Base-by-base conservation (phyloP, 169 alveolate species). In the Cryptosporidium parvum region DNA sequence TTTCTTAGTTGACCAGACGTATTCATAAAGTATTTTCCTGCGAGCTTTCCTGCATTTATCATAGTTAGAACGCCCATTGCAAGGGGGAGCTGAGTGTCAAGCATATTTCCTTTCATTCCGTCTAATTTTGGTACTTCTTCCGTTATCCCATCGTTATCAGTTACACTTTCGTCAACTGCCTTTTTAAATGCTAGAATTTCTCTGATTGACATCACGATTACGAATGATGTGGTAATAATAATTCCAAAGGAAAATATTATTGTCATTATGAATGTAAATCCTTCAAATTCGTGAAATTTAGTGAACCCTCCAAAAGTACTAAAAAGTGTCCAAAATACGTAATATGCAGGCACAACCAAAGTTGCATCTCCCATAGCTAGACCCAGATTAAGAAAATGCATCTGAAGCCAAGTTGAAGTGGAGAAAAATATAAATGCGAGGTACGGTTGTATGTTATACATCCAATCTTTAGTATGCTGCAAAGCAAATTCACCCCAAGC, bases 271-370 rank as follows among this genome's bases (percentile, higher is more conserved):
- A 39, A 6, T 18, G 72, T 93, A 65, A 92, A 94, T 23, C 95
- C 95, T 59, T 94, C 93, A 65, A 93, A 89, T 69, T 94, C 96
- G 73, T 94, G 94, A 68, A 94, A 94, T 85, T 94, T 94, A 23
- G 95, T 95, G 69, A 94, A 84, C 48, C 96, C 96, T 9, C 96
- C 96, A 61, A 94, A 87, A 48, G 96, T 94, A 70, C 96, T 95
- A 69, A 94, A 94, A 62, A 94, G 91, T 1, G 96, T 93, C 96
- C 96, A 94, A 73, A 92, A 91, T 45, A 94, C 95, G 85, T 94
- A 94, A 73, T 94, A 94, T 12, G 96, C 91, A 21, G 96, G 96
- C 35, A 94, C 95, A 23, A 94, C 95, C 39, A 93, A 87, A 21
- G 96, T 94, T 48, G 96, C 95, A 51, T 94, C 96, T 9, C 96